Evolutionary conservation across 2,329 filamentous ascomycete species (phyloP), one percentile per base, ranked within the genome.

Genomic region (Trichoderma sp.): DNA sequence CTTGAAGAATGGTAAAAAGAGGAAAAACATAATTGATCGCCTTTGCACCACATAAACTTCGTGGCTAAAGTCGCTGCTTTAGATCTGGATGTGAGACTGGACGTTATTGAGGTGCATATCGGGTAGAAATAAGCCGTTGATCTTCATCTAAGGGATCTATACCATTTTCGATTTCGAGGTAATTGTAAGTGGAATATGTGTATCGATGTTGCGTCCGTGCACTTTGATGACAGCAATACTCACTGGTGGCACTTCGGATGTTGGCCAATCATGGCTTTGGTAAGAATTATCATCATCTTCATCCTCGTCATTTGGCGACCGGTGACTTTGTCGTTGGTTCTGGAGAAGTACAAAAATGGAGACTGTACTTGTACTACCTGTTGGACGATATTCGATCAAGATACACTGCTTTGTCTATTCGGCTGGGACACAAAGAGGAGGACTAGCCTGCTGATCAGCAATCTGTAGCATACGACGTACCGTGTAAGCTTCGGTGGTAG

Each of bases 131-230:
- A 12, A 2, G 39, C 39, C n/a, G 6, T 45, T 9, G 1, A 45
- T 45, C 39, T 5, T 45, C 5, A 45, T 22, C n/a, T 12, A 8
- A 17, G 7, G 7, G 9, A 17, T 4, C 1, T 9, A 19, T n/a
- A 7, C 1, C 2, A 1, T 19, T 17, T n/a, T 19, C 4, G 15
- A 39, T 6, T 5, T 5, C 6, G 15, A 45, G 4, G 4, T 1
- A 22, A 4, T 5, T 15, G 35, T 17, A 15, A 17, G 7, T n/a
- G 17, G 17, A 17, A 48, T 45, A n/a, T 9, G n/a, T 19, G 10
- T 9, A 45, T 45, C 9, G 4, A n/a, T 42, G 8, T 1, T 19
- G 17, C 7, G 17, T 8, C 17, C 1, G 3, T 17, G 7, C n/a
- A 34, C 13, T 17, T 6, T 5, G 2, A 17, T 4, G 27, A 32